phyloP scores from a whole-genome alignment of 2,329 filamentous ascomycete species.

The Aquanectria penicillioides region DNA sequence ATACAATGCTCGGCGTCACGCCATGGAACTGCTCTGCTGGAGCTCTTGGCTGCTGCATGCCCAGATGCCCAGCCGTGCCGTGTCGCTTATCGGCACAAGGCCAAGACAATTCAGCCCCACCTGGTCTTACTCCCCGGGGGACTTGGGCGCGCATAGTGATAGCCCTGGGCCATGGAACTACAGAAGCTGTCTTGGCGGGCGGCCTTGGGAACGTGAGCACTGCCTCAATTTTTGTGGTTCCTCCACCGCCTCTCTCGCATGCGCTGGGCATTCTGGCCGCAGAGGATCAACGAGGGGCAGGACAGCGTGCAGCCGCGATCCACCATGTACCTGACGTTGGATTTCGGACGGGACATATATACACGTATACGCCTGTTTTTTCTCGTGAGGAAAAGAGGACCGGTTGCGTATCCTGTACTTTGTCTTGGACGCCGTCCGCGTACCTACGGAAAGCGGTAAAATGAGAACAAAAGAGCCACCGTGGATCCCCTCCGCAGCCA shows the following conservation, averaged over 20 bases:
- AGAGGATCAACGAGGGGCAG: too few species aligned
- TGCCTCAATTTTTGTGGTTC: background rate
- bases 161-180: too few species aligned
- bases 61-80: background rate
- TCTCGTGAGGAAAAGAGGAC: too few species aligned
- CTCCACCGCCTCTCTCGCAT: background rate
- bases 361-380: too few species aligned
- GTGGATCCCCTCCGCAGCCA: background rate
- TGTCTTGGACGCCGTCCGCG: too few species aligned
- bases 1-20: background rate
- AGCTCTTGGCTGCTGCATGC: background rate
- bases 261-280: too few species aligned
- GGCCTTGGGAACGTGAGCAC: background rate
- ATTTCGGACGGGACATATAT: too few species aligned
- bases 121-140: background rate
- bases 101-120: conserved; percentile 32
- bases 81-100: conserved; percentile 41
- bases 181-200: too few species aligned
- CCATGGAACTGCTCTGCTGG: background rate
- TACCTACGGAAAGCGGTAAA: too few species aligned
- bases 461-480: background rate
- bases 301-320: too few species aligned
- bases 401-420: too few species aligned
- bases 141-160: background rate
- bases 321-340: too few species aligned